Evolutionary conservation across 345 rosid genomes (phyloP), one percentile per base, ranked within the genome.

Genomic region (Euphorbia pulcherrima): DNA sequence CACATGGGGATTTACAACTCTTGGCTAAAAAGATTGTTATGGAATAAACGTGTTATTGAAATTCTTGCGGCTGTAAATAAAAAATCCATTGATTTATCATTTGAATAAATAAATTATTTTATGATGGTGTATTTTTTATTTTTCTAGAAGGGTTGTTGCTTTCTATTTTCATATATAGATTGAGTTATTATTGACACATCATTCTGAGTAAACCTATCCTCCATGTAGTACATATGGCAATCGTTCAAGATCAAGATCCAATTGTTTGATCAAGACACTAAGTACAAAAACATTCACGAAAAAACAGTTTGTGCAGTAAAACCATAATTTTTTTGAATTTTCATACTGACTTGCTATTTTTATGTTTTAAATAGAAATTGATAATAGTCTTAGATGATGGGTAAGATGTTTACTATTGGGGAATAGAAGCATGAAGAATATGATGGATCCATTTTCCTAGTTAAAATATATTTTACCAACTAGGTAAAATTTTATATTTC

Each of bases 1-100:
- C 85, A 82, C 88, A 68, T 82, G 83, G 67, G 67, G 35, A 29
- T 75, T 73, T 40, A 54, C 23, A 72, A 75, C 28, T 60, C 66
- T 54, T 71, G 82, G 78, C 64, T 29, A 67, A 6, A 26, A 53
- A 59, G 62, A 54, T 54, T 54, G 53, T 48, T 54, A 4, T 21
- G 13, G 14, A 54, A 55, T 55, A 55, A 44, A n/a, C 24, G 54
- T 50, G 54, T 55, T 55, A 7, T 24, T 24, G 13, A 23, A 23
- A 23, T 55, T 27, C 26, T 55, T 55, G 10, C 26, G 28, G 58
- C 29, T 54, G 8, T 54, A 20, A 24, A 54, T n/a, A n/a, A 20
- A 54, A 51, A 3, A 27, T 44, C 44, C 73, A 21, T 1, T 1
- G 20, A 11, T 61, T 47, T 24, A 16, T 61, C 18, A 53, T 56